Base-by-base conservation (phyloP, 352 stramenopile species). In the Phytophthora boehmeriae region DNA sequence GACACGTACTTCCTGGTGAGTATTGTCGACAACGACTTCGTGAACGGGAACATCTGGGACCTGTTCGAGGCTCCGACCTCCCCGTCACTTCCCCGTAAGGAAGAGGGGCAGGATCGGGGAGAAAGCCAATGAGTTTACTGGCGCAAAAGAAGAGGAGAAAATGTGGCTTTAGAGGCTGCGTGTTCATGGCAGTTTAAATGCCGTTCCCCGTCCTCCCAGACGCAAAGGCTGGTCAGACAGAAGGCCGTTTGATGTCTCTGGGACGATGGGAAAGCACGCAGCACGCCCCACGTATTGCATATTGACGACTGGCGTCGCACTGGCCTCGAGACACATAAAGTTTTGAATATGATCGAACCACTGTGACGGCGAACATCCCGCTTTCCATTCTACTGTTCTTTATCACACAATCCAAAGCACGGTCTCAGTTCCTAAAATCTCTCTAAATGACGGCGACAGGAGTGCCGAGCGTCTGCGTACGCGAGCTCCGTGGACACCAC, bases 21-120 rank as follows among this genome's bases (percentile, higher is more conserved):
- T 55, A 98, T 99, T 53, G 97, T 99, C 66, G 97, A 99, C 83
- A 99, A 99, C 75, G 93, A 99, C 67, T 99, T 98, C 54, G 74
- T 93, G 52, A 84, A 88, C 47, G 86, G 86, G 46, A 83, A 95
- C 63, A 95, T 95, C 44, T 95, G 86, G 86, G 77, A 88, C 58
- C 62, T 93, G 54, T 92, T 95, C 48, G 72, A 82, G 25, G 39
- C 70, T 10, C 50, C 68, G 10, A 30, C 68, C 16, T 63, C 59
- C 38, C 68, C 1, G 20, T 27, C 8, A 65, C 28, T n/a, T 60
- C 68, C 16, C 67, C 71, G 42, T 71, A 60, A 65, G 50, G 30
- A 20, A 39, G 25, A 50, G n/a, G 43, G 28, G 14, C 22, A 42
- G 22, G 39, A 35, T 51, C 25, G 49, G 20, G 28, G 16, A 16